Evolutionary conservation across 805 yeast species (phyloP), one percentile per base, ranked within the genome.

Genomic region (Pichia eremophila): DNA sequence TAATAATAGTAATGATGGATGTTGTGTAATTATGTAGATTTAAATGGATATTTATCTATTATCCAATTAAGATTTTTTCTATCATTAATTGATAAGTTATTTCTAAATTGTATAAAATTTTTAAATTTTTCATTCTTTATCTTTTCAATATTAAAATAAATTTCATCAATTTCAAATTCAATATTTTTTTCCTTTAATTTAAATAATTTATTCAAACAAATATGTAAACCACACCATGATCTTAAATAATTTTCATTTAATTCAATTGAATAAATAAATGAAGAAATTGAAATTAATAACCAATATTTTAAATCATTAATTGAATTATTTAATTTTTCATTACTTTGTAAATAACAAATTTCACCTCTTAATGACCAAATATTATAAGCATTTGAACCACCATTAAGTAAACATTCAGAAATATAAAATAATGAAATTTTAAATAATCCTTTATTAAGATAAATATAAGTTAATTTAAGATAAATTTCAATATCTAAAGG

Each of bases 401-500:
- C 50, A 27, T 19, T 4, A 3, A 40, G n/a, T 15, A 90, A 63
- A 2, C 85, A 76, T 59, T 91, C 96, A 58, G 85, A 79, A 28
- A 75, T 72, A 47, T 86, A 72, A 60, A 73, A 78, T 7, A 84
- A 72, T 0, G 93, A 82, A 55, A 81, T 79, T 35, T 78, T 82
- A 54, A 75, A 80, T 57, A 81, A 79, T 1, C 89, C 89, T 9
- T 73, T 51, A 14, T 67, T 61, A 25, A 64, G 64, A 60, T 91
- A 91, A n/a, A 75, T 68, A 36, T 78, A 77, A 4, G 80, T 83
- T 47, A 89, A 69, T 63, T 86, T 95, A 43, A 79, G 72, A 95
- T 95, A 88, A 2, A 84, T 68, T 52, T 83, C 80, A 2, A 77
- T 68, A 62, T 93, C 98, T 19, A 81, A 62, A 1, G 97, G 96